Percentiles rank a stretch among this genome's conserved stretches.
Evolutionary conservation across 2,329 filamentous ascomycete genomes (phyloP).

Genomic region (Dothideomycetes sp.): DNA sequence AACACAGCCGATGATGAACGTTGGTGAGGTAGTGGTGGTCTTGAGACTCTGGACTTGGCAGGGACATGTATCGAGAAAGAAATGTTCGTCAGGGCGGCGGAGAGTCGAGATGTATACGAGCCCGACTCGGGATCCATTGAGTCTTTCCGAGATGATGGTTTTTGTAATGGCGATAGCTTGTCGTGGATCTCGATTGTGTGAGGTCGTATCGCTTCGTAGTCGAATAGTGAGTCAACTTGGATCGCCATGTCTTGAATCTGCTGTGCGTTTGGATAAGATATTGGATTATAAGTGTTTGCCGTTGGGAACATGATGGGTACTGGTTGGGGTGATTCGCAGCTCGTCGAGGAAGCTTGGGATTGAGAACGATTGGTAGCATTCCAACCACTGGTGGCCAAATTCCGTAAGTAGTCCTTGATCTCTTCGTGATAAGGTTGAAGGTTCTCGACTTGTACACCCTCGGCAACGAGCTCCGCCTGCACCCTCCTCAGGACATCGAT

Average conservation of each 20-base stretch:
- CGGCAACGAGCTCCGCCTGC: conserved; percentile 3
- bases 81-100: background rate
- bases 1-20: conserved; percentile 7
- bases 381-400: too few relatives aligned
- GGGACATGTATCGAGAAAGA: background rate
- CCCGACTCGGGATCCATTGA: background rate
- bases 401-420: conserved; percentile 2
- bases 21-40: conserved; percentile 1
- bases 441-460: conserved; percentile 3
- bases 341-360: too few relatives aligned
- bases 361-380: too few relatives aligned
- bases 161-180: too few relatives aligned
- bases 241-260: too few relatives aligned
- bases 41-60: background rate
- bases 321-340: too few relatives aligned
- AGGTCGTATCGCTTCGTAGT: too few relatives aligned
- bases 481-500: conserved; percentile 2
- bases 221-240: too few relatives aligned
- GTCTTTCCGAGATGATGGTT: background rate
- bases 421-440: background rate
- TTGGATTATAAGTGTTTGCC: too few relatives aligned
- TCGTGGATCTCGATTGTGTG: too few relatives aligned
- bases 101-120: background rate
- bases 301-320: too few relatives aligned
- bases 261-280: too few relatives aligned